A percentile compares a stretch with the other conserved stretches of the same genome.
phyloP scores from a whole-genome alignment of 2,329 filamentous ascomycete genomes.

The Ophiostoma ips region DNA sequence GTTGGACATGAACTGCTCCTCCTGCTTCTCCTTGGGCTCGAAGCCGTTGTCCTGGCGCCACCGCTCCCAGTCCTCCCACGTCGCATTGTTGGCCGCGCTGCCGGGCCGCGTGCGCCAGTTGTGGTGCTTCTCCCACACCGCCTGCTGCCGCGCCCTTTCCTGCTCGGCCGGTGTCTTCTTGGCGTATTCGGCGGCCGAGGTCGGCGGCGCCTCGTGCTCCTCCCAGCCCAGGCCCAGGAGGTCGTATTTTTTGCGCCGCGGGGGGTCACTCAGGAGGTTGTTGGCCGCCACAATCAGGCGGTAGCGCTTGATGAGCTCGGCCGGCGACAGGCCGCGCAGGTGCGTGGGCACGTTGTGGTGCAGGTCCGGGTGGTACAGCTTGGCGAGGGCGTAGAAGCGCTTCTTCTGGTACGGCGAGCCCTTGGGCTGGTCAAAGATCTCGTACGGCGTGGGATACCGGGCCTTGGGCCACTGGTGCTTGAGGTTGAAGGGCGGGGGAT shows the following conservation, averaged over 20 bases:
- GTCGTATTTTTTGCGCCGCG: slow-evolving; percentile 72
- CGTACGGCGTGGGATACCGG: slow-evolving; percentile 64
- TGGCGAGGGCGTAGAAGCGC: slow-evolving; percentile 81
- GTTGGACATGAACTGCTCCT: slow-evolving; percentile 60
- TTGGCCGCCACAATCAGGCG: slow-evolving; percentile 79
- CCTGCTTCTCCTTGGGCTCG: slow-evolving; percentile 28
- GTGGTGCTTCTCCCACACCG: slow-evolving; percentile 19
- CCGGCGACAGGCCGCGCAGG: slow-evolving; percentile 36
- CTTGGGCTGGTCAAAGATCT: slow-evolving; percentile 53
- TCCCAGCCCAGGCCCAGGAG: slow-evolving; percentile 69
- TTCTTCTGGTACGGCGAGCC: slow-evolving; percentile 64
- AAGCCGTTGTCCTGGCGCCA: slow-evolving; percentile 49
- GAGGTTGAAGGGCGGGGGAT: background rate
- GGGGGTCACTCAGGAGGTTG: slow-evolving; percentile 69
- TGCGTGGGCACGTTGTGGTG: slow-evolving; percentile 22
- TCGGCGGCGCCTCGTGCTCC: slow-evolving; percentile 15
- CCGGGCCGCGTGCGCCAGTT: slow-evolving; percentile 35
- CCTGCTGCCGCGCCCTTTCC: background rate
- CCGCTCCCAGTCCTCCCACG: slow-evolving; percentile 94
- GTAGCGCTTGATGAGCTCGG: slow-evolving; percentile 72
- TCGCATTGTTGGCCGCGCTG: slow-evolving; percentile 57
- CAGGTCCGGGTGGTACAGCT: slow-evolving; percentile 86
- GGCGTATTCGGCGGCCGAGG: slow-evolving; percentile 12
- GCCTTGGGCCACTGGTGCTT: slow-evolving; percentile 32
- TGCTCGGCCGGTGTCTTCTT: slow-evolving; percentile 30